Percentiles rank a stretch among this genome's conserved stretches.
phyloP scores from a whole-genome alignment of 2,329 filamentous ascomycete species.

The Epicoccum sorghinum region DNA sequence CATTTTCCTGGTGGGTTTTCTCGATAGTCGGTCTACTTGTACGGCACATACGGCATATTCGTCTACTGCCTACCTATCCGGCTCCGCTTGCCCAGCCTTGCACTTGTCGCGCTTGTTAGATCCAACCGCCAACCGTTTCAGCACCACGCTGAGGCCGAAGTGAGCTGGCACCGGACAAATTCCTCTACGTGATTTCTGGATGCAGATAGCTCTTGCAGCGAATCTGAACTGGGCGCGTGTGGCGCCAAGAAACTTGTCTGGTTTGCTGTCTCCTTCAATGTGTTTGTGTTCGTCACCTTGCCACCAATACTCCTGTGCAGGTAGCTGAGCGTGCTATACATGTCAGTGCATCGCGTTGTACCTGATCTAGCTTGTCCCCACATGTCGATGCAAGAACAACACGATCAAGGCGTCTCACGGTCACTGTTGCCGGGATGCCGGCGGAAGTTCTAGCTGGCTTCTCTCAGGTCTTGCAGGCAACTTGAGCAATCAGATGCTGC shows the following conservation, averaged over 20 bases:
- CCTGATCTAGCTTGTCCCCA: constrained; percentile 3
- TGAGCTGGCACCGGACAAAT: constrained; percentile 9
- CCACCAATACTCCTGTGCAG: constrained; percentile 19
- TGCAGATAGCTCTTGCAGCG: constrained; percentile 1
- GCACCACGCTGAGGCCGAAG: constrained; percentile 20
- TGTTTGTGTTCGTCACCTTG: background rate
- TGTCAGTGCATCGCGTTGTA: constrained; percentile 6
- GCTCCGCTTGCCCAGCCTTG: constrained; percentile 17
- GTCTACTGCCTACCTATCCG: constrained; percentile 3
- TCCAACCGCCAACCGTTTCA: constrained; percentile 25
- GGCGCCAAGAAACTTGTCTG: constrained; percentile 5
- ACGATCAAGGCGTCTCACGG: background rate
- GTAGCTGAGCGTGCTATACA: constrained; percentile 12
- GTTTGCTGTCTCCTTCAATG: constrained; percentile 8
- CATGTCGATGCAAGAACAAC: constrained; percentile 15
- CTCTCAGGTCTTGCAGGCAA: background rate
- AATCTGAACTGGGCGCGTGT: background rate
- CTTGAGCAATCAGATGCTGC: constrained; percentile 6
- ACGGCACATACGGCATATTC: constrained; percentile 1
- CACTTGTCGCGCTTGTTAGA: constrained; percentile 14
- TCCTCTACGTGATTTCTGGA: background rate
- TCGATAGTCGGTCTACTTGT: background rate
- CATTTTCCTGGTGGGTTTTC: constrained; percentile 13
- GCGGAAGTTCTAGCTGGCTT: background rate
- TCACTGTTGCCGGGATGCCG: background rate